A percentile compares a stretch with the other conserved stretches of the same genome.
Conservation (phyloP, 805 yeast species). For the Candida taoyuanica region DNA sequence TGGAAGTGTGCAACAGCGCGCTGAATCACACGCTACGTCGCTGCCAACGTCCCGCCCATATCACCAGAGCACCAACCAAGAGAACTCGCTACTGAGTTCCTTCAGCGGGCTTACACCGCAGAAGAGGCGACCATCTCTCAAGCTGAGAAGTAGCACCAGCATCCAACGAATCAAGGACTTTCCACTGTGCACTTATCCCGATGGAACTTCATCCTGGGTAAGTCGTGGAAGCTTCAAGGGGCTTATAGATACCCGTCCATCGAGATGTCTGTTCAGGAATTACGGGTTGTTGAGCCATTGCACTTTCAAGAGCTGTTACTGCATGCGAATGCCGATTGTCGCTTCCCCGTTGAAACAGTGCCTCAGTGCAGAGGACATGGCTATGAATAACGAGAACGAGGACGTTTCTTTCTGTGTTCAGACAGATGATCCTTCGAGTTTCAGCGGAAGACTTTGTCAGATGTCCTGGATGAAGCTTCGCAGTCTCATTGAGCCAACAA, state of each 20-base stretch:
- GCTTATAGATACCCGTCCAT: slow-evolving; percentile 24
- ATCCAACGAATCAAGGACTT: not conserved
- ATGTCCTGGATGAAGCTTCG: slow-evolving; percentile 6
- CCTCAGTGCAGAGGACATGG: not conserved
- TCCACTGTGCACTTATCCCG: slow-evolving; percentile 7
- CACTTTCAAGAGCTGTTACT: slow-evolving; percentile 13
- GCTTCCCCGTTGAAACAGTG: slow-evolving; percentile 12
- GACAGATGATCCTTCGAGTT: slow-evolving; percentile 5
- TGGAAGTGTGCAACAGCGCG: too few species aligned
- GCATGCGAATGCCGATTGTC: slow-evolving; percentile 14
- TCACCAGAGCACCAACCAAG: too few species aligned
- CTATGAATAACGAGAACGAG: slow-evolving; percentile 3
- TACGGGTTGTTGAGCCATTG: slow-evolving; percentile 1
- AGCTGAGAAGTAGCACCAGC: too few species aligned
- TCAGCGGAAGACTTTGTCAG: slow-evolving; percentile 3
- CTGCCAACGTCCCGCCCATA: too few species aligned
- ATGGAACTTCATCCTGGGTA: slow-evolving; percentile 17
- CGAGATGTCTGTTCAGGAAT: slow-evolving; percentile 18
- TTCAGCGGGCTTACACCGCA: too few species aligned
- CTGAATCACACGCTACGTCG: too few species aligned
- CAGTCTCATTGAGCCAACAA: slow-evolving; percentile 4
- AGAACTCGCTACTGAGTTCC: too few species aligned
- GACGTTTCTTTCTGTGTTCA: not conserved
- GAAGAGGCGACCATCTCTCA: too few species aligned
- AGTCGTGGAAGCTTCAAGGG: slow-evolving; percentile 29